Evolutionary conservation across 2,329 filamentous ascomycete genomes (phyloP).

Genomic region (Ceratocystis harringtonii): DNA sequence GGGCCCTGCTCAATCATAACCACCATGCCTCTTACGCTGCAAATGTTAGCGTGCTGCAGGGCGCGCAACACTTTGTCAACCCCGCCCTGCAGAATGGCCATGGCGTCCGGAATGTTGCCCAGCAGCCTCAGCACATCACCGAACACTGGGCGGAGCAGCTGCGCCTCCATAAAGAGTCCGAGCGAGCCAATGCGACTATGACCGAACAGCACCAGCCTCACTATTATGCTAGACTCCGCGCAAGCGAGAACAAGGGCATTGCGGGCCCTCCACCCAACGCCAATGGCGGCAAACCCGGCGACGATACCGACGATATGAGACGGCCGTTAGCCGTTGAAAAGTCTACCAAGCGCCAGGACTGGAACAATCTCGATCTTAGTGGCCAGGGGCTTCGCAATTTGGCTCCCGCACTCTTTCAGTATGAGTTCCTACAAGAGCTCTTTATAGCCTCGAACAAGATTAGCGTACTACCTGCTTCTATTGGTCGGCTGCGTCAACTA

Average conservation of each 20-base stretch:
- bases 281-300: slow-evolving; percentile 36
- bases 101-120: slow-evolving; percentile 31
- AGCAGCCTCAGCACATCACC: slow-evolving; percentile 38
- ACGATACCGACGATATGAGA: slow-evolving; percentile 42
- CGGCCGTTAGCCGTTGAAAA: slow-evolving; percentile 51
- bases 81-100: slow-evolving; percentile 41
- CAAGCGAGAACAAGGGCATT: slow-evolving; percentile 54
- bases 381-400: slow-evolving; percentile 87
- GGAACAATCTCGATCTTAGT: slow-evolving; percentile 86
- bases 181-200: slow-evolving; percentile 57
- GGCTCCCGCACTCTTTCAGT: slow-evolving; percentile 65
- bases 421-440: slow-evolving; percentile 77
- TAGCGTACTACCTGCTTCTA: slow-evolving; percentile 58
- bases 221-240: slow-evolving; percentile 58
- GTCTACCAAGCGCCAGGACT: slow-evolving; percentile 59
- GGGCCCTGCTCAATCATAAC: slow-evolving; percentile 27
- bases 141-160: slow-evolving; percentile 84
- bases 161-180: slow-evolving; percentile 62
- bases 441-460: slow-evolving; percentile 92
- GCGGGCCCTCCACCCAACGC: slow-evolving; percentile 33
- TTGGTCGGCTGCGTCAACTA: slow-evolving; percentile 69
- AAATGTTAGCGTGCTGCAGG: slow-evolving; percentile 10
- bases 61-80: slow-evolving; percentile 14
- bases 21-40: slow-evolving; percentile 15
- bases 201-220: slow-evolving; percentile 48